phyloP scores from a whole-genome alignment of 2,329 filamentous ascomycete species.

The Hypoxylon sp. region DNA sequence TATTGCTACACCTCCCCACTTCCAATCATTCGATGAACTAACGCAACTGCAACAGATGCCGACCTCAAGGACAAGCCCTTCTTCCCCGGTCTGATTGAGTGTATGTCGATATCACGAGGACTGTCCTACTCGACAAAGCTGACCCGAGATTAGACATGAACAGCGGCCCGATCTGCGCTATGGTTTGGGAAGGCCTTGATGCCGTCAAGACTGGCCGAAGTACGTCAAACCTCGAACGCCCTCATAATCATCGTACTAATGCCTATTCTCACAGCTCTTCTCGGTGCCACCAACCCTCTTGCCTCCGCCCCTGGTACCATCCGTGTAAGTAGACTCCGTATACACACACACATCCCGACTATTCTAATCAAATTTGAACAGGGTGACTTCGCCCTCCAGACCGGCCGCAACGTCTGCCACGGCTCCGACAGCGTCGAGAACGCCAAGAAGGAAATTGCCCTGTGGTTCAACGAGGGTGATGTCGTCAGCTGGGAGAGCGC shows the following conservation, averaged over 20 bases:
- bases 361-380: conserved; percentile 16
- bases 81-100: conserved; percentile 94
- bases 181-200: conserved; percentile 99
- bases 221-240: conserved; percentile 62
- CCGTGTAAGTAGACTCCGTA: conserved; percentile 76
- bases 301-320: conserved; percentile 97
- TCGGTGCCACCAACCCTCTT: conserved; percentile 99
- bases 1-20: neutral
- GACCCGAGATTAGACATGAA: conserved; percentile 81
- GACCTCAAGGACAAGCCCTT: conserved; percentile 96
- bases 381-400: conserved; percentile 81
- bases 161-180: conserved; percentile 96
- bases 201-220: conserved; percentile 98
- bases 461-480: conserved; percentile 97
- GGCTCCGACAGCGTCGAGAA: conserved; percentile 98
- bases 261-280: conserved; percentile 72
- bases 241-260: conserved; percentile 29
- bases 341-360: conserved; percentile 59
- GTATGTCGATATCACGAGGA: conserved; percentile 67
- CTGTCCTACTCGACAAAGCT: conserved; percentile 8
- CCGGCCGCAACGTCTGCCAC: conserved; percentile 99
- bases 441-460: conserved; percentile 99
- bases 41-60: conserved; percentile 70
- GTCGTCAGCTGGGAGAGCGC: conserved; percentile 86
- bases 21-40: conserved; percentile 24